A percentile compares a stretch with the other conserved stretches of the same genome.
phyloP scores from a whole-genome alignment of 768 basidiomycete genomes.

The Phaffia tasmanica region DNA sequence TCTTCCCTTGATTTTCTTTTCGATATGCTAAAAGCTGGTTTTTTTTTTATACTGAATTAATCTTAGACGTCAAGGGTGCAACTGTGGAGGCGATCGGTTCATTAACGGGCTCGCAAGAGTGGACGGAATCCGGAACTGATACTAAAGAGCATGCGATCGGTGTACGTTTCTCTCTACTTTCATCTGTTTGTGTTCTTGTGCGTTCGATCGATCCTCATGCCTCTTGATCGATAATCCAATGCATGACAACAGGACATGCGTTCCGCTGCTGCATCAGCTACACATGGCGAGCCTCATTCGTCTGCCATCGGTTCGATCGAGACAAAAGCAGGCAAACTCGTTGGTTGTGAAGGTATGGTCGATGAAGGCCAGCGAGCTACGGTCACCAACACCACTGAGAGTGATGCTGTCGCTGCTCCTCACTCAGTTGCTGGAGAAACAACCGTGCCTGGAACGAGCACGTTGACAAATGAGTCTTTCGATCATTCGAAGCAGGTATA shows the following conservation, averaged over 20 bases:
- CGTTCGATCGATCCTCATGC: too few species aligned
- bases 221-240: too few species aligned
- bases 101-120: slow-evolving; percentile 10
- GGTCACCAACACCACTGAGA: too few species aligned
- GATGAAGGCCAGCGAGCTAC: not conserved
- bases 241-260: slow-evolving; percentile 6
- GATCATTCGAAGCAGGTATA: too few species aligned
- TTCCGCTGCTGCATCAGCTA: not conserved
- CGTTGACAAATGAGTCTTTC: too few species aligned
- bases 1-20: too few species aligned
- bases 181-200: not conserved
- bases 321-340: slow-evolving; percentile 14
- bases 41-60: too few species aligned
- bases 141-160: slow-evolving; percentile 11
- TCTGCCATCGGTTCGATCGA: slow-evolving; percentile 5
- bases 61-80: slow-evolving; percentile 1
- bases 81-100: slow-evolving; percentile 5
- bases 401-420: too few species aligned
- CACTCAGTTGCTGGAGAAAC: too few species aligned
- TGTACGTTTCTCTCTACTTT: not conserved
- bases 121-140: not conserved
- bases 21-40: too few species aligned
- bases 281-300: not conserved
- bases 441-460: too few species aligned
- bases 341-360: slow-evolving; percentile 15